A percentile compares a stretch with the other conserved stretches of the same genome.
These are phyloP conservation scores for Coffea humblotiana DNA, from an alignment of 305 asterid species.

Conservation along the genomic window DNA sequence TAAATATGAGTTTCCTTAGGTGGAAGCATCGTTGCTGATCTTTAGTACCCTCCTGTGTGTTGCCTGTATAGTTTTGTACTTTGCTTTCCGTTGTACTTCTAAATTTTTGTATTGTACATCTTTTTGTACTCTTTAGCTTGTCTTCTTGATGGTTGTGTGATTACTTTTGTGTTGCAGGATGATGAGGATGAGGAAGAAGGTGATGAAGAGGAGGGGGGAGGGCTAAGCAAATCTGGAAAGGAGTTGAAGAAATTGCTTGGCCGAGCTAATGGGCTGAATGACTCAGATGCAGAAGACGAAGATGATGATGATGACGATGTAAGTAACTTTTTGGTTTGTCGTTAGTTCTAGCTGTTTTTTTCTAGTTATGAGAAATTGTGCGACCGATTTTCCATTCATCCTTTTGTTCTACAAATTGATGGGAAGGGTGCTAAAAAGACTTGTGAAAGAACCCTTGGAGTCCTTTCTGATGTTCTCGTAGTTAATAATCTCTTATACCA, in stretches of 20 bases:
- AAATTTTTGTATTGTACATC: background rate
- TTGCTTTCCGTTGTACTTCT: background rate
- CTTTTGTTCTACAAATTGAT: background rate
- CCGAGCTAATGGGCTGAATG: constrained; percentile 78
- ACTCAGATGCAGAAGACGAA: constrained; percentile 87
- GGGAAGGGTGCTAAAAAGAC: background rate
- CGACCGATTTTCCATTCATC: background rate
- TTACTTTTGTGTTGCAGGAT: constrained; percentile 50
- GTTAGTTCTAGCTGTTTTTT: constrained; percentile 11
- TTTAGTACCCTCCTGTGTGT: constrained; percentile 11
- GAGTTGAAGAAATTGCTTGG: constrained; percentile 95
- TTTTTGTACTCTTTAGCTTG: background rate
- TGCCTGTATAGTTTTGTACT: background rate
- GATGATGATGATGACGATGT: constrained; percentile 86
- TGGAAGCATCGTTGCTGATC: background rate
- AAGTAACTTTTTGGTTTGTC: constrained; percentile 23
- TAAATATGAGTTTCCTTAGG: background rate
- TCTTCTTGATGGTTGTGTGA: constrained; percentile 9
- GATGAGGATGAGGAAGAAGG: constrained; percentile 91
- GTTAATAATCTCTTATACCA: background rate
- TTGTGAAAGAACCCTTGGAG: background rate
- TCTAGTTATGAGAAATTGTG: background rate
- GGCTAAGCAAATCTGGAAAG: constrained; percentile 93
- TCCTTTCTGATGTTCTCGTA: background rate
- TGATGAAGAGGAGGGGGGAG: constrained; percentile 73